phyloP scores from a whole-genome alignment of 2,329 filamentous ascomycete genomes.

The Cladosporium colombiae region DNA sequence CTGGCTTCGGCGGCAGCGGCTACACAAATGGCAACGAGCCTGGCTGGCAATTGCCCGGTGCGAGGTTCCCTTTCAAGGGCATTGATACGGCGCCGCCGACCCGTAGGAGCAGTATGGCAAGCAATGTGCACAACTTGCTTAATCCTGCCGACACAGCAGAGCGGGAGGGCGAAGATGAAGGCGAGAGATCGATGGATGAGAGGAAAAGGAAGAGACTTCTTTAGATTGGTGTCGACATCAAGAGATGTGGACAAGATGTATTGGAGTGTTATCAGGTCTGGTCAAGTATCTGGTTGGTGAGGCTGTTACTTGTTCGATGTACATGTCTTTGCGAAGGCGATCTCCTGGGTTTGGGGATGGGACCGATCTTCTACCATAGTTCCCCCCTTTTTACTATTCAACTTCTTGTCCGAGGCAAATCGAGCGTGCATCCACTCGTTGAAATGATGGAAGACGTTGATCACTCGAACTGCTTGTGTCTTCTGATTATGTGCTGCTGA shows the following conservation, averaged over 20 bases:
- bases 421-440: not conserved
- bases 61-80: slow-evolving; percentile 51
- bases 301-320: not conserved
- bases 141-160: slow-evolving; percentile 70
- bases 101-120: slow-evolving; percentile 69
- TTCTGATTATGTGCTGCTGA: no score
- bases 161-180: slow-evolving; percentile 63
- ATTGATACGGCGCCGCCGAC: slow-evolving; percentile 62
- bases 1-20: slow-evolving; percentile 53
- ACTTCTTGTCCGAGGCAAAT: not conserved
- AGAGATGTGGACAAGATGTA: not conserved
- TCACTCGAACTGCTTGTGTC: no score
- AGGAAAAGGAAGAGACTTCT: slow-evolving; percentile 62
- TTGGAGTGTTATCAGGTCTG: not conserved
- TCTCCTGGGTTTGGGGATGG: not conserved
- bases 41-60: slow-evolving; percentile 57
- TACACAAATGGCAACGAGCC: slow-evolving; percentile 55
- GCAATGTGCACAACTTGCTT: slow-evolving; percentile 66
- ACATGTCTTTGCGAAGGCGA: not conserved
- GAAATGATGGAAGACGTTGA: no score
- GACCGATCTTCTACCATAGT: not conserved
- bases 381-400: not conserved
- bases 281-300: not conserved
- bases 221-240: slow-evolving; percentile 31
- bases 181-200: slow-evolving; percentile 60